A percentile compares a stretch with the other conserved stretches of the same genome.
Evolutionary conservation across 345 rosid genomes (phyloP).

Genomic region (Populus tremula): DNA sequence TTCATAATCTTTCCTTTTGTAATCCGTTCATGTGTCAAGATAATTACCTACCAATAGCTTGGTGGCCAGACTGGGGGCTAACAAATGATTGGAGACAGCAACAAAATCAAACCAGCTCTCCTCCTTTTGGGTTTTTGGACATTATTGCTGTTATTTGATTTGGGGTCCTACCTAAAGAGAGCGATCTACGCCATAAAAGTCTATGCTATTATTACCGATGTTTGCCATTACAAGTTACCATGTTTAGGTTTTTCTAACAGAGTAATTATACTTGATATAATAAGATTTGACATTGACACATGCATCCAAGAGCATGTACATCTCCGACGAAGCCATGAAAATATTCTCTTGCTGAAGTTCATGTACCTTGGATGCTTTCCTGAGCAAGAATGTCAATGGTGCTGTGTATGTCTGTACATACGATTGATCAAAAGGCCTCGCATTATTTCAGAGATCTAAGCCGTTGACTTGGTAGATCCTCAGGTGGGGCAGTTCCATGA

Average conservation of each 20-base stretch:
- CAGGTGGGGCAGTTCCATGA: neutral
- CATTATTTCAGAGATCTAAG: neutral
- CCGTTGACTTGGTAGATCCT: constrained; percentile 2
- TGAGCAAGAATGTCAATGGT: neutral
- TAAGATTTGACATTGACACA: constrained; percentile 42
- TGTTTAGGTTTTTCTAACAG: constrained; percentile 22
- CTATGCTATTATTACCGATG: constrained; percentile 49
- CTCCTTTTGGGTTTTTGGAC: constrained; percentile 13
- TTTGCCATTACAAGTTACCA: constrained; percentile 61
- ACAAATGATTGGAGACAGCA: constrained; percentile 47
- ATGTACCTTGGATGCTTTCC: constrained; percentile 7
- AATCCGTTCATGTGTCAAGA: constrained; percentile 27
- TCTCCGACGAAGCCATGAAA: constrained; percentile 28
- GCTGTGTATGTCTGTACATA: neutral
- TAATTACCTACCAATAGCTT: constrained; percentile 29
- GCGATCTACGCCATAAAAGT: constrained; percentile 41
- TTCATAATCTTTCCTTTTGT: constrained; percentile 6
- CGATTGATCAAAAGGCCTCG: neutral
- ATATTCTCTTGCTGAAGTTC: neutral
- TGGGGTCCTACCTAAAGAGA: constrained; percentile 38
- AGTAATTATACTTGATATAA: constrained; percentile 27
- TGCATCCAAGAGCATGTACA: constrained; percentile 36
- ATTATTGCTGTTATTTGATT: constrained; percentile 13
- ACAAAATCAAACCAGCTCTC: constrained; percentile 27
- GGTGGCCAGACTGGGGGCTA: constrained; percentile 30